These are phyloP conservation scores for Colletotrichum musae DNA, from an alignment of 2,329 filamentous ascomycete genomes.

Conservation along the genomic window DNA sequence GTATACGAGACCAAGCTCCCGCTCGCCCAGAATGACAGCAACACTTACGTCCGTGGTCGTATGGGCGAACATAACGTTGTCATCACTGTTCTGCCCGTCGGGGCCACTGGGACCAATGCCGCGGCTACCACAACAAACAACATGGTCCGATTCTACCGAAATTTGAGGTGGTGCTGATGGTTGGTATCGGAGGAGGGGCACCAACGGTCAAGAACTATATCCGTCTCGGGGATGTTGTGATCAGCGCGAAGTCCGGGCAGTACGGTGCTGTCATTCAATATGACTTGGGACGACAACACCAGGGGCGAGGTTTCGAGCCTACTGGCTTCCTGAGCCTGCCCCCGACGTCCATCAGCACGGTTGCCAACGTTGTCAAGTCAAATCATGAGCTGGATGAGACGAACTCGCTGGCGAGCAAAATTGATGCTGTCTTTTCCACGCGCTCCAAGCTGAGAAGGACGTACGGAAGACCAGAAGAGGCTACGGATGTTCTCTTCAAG, in stretches of 20 bases:
- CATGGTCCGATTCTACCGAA: constrained; percentile 26
- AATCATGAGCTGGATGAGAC: background rate
- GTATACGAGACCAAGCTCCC: background rate
- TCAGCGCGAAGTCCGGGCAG: background rate
- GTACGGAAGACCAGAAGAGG: background rate
- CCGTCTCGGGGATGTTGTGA: constrained; percentile 39
- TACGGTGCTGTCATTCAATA: constrained; percentile 35
- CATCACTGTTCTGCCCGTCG: constrained; percentile 47
- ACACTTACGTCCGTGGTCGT: constrained; percentile 49
- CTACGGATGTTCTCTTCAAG: background rate
- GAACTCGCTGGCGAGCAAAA: background rate
- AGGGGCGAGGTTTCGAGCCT: constrained; percentile 31
- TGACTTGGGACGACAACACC: constrained; percentile 36
- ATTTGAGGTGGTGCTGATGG: constrained; percentile 30
- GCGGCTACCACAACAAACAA: constrained; percentile 41
- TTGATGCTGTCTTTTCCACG: background rate
- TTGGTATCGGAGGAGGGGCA: constrained; percentile 25
- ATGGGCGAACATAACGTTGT: constrained; percentile 55
- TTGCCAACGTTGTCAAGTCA: constrained; percentile 16
- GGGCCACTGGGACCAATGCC: constrained; percentile 45
- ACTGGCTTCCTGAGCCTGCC: constrained; percentile 42
- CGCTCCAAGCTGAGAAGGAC: background rate
- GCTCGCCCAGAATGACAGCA: constrained; percentile 45
- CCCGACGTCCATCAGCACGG: constrained; percentile 36
- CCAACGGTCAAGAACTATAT: constrained; percentile 12